Percentiles rank a stretch among this genome's conserved stretches.
Evolutionary conservation across 2,329 filamentous ascomycete species (phyloP).

Genomic region (Trichophyton simii): DNA sequence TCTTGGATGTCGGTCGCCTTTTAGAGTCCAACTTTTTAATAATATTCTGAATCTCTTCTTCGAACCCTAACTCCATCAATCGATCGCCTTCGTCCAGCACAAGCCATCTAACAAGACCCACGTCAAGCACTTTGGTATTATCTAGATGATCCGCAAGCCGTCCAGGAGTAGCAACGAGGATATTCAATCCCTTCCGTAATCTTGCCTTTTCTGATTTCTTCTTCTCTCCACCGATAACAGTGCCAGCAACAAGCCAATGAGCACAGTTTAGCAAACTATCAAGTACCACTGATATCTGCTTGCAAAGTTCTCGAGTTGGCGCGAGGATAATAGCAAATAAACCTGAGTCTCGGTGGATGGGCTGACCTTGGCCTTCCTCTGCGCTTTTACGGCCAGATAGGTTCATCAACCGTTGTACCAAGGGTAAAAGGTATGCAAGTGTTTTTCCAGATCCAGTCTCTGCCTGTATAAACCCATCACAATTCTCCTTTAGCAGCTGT

Average conservation of each 20-base stretch:
- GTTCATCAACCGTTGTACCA: slow-evolving; percentile 75
- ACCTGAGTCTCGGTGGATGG: slow-evolving; percentile 70
- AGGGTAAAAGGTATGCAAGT: slow-evolving; percentile 82
- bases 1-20: slow-evolving; percentile 45
- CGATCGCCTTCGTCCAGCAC: slow-evolving; percentile 92
- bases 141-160: slow-evolving; percentile 82
- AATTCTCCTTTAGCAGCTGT: slow-evolving; percentile 65
- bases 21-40: slow-evolving; percentile 64
- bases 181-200: slow-evolving; percentile 85
- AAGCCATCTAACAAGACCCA: slow-evolving; percentile 83
- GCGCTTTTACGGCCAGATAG: slow-evolving; percentile 46
- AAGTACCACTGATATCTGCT: slow-evolving; percentile 80
- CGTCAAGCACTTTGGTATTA: slow-evolving; percentile 77
- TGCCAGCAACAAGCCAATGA: slow-evolving; percentile 87
- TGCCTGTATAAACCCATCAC: slow-evolving; percentile 90
- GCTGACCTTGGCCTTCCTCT: slow-evolving; percentile 26
- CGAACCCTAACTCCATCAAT: slow-evolving; percentile 96
- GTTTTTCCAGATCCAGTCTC: slow-evolving; percentile 98
- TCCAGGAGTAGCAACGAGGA: slow-evolving; percentile 87
- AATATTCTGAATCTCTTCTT: slow-evolving; percentile 81
- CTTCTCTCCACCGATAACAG: slow-evolving; percentile 60
- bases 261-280: slow-evolving; percentile 77
- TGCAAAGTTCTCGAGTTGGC: slow-evolving; percentile 84
- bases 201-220: slow-evolving; percentile 83
- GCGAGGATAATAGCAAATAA: slow-evolving; percentile 89